phyloP scores from a whole-genome alignment of 139 green algal species.

The Mychonastes homosphaera region DNA sequence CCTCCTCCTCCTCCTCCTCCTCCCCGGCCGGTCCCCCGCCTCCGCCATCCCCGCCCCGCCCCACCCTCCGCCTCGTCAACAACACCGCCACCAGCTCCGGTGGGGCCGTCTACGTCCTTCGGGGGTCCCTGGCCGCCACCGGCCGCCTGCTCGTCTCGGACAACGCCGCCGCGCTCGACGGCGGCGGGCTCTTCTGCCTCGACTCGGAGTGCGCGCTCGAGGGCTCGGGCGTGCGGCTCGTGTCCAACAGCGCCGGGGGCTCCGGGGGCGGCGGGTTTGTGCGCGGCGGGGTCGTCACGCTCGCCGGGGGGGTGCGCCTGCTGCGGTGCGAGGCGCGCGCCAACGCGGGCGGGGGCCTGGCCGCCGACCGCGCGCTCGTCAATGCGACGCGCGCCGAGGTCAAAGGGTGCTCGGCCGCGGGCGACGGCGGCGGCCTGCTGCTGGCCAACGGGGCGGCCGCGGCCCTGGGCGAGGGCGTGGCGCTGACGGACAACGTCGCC shows the following conservation, averaged over 20 bases:
- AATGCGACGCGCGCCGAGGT: too few relatives aligned
- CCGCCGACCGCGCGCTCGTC: background rate
- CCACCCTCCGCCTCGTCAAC: too few relatives aligned
- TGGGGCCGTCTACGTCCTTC: conserved; percentile 11
- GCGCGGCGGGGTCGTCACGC: too few relatives aligned
- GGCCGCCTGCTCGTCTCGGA: background rate
- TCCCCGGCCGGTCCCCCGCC: too few relatives aligned
- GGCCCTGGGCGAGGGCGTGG: too few relatives aligned
- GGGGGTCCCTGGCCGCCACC: background rate
- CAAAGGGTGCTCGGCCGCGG: background rate
- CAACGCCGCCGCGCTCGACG: conserved; percentile 16
- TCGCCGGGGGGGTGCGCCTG: conserved; percentile 12
- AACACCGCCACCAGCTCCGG: conserved; percentile 7
- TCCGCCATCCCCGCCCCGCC: too few relatives aligned
- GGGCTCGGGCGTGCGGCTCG: background rate
- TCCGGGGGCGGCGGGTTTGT: too few relatives aligned
- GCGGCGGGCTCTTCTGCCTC: conserved; percentile 14
- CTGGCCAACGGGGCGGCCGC: background rate
- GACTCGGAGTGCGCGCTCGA: conserved; percentile 7
- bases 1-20: too few relatives aligned
- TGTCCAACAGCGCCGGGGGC: background rate
- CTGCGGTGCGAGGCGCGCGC: too few relatives aligned
- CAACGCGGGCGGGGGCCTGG: background rate
- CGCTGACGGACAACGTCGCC: too few relatives aligned
- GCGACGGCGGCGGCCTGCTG: conserved; percentile 3